Evolutionary conservation across 2,329 filamentous ascomycete genomes (phyloP), one percentile per base, ranked within the genome.

Genomic region (Fusarium brachygibbosum): DNA sequence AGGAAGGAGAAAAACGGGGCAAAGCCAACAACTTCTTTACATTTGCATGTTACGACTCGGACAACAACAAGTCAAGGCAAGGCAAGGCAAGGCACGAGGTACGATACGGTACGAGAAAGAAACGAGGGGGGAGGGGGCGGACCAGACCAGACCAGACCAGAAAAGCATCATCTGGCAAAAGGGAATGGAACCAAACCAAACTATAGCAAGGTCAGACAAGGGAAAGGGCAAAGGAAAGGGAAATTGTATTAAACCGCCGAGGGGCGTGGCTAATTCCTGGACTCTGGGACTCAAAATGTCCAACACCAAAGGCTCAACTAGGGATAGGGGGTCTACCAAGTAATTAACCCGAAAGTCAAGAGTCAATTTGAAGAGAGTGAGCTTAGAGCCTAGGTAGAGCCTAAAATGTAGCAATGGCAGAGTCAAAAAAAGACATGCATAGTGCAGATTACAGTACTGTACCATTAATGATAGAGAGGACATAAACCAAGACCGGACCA

Each of bases 1-100:
- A 77, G 72, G 72, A 74, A 76, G 63, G 76, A 77, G 77, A 84
- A 84, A 85, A 84, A 80, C 81, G 82, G 83, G 83, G 82, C 82
- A 74, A 38, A 51, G 50, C 67, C 68, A 72, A 49, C 71, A 66
- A 67, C 71, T 69, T 64, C 54, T 69, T 29, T 68, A 54, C 29
- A 52, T 66, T 53, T 53, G 50, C 72, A 71, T 70, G 68, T 68
- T 70, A 69, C 72, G 71, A 73, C 69, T 70, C 69, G 70, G 63
- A 46, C 69, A 65, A 65, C 42, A 63, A 63, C 50, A 63, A 53
- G 59, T 71, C 38, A 35, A 61, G 59, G 58, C 59, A 66, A 66
- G 71, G 72, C 68, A 42, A 61, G 68, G 70, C 60, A 63, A 63
- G 60, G 48, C 65, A 66, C 68, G 60, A 54, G 63, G 58, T 19